Evolutionary conservation across 495 filamentous ascomycete species (phyloP).

Genomic region (Jackrogersella multiformis): DNA sequence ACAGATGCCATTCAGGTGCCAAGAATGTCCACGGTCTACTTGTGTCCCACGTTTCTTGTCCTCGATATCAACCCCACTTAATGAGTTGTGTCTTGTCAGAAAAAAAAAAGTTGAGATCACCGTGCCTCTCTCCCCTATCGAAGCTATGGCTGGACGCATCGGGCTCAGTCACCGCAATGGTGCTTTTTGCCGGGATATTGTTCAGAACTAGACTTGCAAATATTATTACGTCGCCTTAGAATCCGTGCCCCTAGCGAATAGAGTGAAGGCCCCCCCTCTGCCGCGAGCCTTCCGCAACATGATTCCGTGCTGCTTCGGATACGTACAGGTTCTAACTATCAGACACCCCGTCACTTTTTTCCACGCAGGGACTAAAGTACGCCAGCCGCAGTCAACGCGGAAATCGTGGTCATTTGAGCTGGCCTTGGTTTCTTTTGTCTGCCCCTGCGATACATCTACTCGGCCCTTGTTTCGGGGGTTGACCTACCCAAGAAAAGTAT

Average conservation of each 20-base stretch:
- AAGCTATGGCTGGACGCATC: slow-evolving; percentile 41
- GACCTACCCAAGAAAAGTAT: slow-evolving; percentile 34
- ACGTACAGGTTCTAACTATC: slow-evolving; percentile 28
- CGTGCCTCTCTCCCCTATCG: slow-evolving; percentile 36
- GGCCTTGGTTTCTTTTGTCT: slow-evolving; percentile 17
- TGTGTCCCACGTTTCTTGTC: slow-evolving; percentile 37
- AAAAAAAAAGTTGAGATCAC: slow-evolving; percentile 38
- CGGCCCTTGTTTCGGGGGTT: slow-evolving; percentile 38
- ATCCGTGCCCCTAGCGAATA: slow-evolving; percentile 37
- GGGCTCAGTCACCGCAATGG: slow-evolving; percentile 37
- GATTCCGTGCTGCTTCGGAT: slow-evolving; percentile 42
- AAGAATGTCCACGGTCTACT: slow-evolving; percentile 31
- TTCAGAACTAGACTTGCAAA: slow-evolving; percentile 19
- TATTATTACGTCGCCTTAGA: slow-evolving; percentile 34
- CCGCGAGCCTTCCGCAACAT: slow-evolving; percentile 40
- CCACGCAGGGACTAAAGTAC: slow-evolving; percentile 32
- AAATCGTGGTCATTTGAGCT: slow-evolving; percentile 37
- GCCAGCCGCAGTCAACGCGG: slow-evolving; percentile 38
- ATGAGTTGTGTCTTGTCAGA: slow-evolving; percentile 40
- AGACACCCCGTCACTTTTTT: slow-evolving; percentile 26
- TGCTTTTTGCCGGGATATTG: slow-evolving; percentile 43
- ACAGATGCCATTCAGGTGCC: slow-evolving; percentile 32
- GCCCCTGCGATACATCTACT: slow-evolving; percentile 32
- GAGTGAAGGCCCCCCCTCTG: slow-evolving; percentile 32
- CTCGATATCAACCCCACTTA: slow-evolving; percentile 38